phyloP scores from a whole-genome alignment of 768 basidiomycete genomes.

The Pleurotus giganteus region DNA sequence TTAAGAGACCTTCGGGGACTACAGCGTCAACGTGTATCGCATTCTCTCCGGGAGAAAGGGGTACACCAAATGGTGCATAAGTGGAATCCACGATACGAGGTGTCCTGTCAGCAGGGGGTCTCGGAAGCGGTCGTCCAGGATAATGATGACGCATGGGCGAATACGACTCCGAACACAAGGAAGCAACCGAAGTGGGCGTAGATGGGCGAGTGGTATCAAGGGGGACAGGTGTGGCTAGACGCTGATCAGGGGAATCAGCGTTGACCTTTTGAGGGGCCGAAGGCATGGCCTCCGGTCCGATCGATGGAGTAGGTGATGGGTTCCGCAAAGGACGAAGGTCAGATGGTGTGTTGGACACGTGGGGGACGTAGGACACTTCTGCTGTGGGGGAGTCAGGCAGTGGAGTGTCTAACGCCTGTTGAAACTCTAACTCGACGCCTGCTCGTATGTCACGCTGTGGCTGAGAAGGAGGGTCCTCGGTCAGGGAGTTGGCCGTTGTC shows the following conservation, averaged over 20 bases:
- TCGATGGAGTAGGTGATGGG: constrained; percentile 5
- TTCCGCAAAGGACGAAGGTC: not conserved
- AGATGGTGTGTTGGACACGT: not conserved
- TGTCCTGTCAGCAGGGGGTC: constrained; percentile 28
- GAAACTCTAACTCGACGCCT: constrained; percentile 1
- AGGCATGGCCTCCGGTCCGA: not conserved
- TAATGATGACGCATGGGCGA: constrained; percentile 43
- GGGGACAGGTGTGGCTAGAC: not conserved
- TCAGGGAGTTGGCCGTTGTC: not conserved
- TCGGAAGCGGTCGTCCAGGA: constrained; percentile 56
- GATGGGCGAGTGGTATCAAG: not conserved
- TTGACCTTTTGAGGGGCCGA: not conserved
- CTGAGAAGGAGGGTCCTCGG: no score
- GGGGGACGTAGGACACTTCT: constrained; percentile 1
- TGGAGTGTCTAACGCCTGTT: constrained; percentile 3
- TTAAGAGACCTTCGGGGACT: constrained; percentile 52
- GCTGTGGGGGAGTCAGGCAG: not conserved
- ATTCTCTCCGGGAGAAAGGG: constrained; percentile 7
- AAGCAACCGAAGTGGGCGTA: not conserved
- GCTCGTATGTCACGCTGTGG: not conserved
- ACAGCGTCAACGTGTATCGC: constrained; percentile 14
- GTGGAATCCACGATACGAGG: constrained; percentile 32
- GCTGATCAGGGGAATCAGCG: not conserved
- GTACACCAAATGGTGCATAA: constrained; percentile 28
- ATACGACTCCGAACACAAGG: constrained; percentile 6